Conservation (phyloP, 176 grass and related monocot genomes). For the Otatea glauca region DNA sequence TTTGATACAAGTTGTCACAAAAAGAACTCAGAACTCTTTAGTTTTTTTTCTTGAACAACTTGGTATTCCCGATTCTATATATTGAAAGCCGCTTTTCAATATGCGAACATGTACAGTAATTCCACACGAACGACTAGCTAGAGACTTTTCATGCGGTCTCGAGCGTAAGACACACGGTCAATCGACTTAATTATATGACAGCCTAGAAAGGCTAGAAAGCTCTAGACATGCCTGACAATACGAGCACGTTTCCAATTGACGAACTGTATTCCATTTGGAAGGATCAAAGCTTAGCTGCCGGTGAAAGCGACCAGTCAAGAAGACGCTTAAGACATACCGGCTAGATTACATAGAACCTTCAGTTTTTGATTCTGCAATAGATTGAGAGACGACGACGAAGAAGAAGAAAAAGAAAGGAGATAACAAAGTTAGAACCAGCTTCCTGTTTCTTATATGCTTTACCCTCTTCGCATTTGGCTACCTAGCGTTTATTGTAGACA, state of each 20-base stretch:
- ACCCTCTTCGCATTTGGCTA: no score
- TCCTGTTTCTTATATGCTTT: no score
- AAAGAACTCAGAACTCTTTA: neutral
- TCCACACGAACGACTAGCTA: neutral
- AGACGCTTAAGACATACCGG: neutral
- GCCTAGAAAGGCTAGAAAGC: neutral
- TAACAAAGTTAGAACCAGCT: neutral
- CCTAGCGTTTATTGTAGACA: no score
- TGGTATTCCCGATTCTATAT: neutral
- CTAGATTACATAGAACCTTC: neutral
- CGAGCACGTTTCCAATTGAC: neutral
- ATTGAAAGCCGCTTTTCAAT: no score
- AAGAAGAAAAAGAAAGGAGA: neutral
- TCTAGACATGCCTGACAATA: neutral
- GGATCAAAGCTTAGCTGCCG: neutral
- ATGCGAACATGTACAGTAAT: neutral
- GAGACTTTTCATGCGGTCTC: neutral
- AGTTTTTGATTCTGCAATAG: no score
- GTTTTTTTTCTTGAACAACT: neutral
- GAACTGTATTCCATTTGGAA: neutral
- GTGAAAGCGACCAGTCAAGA: neutral
- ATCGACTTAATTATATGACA: neutral
- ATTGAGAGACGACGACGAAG: neutral
- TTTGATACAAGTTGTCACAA: neutral
- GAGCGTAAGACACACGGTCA: constrained; percentile 8